A percentile compares a stretch with the other conserved stretches of the same genome.
phyloP scores from a whole-genome alignment of 768 basidiomycete genomes.

The Clavaria fumosa region DNA sequence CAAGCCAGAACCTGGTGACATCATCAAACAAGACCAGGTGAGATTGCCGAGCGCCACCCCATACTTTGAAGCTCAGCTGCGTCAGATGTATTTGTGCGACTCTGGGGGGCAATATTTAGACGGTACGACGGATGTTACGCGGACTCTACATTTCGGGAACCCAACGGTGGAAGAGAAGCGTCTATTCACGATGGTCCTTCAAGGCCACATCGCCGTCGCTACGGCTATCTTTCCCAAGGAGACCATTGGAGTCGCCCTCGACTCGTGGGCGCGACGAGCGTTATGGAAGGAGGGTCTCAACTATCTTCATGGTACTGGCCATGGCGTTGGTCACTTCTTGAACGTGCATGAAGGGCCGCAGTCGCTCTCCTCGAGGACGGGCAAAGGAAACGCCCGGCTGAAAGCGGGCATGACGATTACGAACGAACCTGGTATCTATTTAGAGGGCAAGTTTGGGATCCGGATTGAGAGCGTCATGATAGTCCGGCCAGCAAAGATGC shows the following conservation, averaged over 20 bases:
- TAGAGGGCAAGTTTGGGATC: slow-evolving; percentile 82
- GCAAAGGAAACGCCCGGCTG: slow-evolving; percentile 53
- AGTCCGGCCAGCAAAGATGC: slow-evolving; percentile 54
- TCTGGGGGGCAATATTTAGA: slow-evolving; percentile 81
- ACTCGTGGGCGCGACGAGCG: slow-evolving; percentile 62
- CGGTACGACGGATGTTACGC: slow-evolving; percentile 90
- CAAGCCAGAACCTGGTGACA: slow-evolving; percentile 56
- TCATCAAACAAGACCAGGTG: slow-evolving; percentile 49
- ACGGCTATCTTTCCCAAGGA: slow-evolving; percentile 68
- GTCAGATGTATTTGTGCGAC: slow-evolving; percentile 28
- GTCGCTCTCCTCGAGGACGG: slow-evolving; percentile 15
- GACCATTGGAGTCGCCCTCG: slow-evolving; percentile 45
- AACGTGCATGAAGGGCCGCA: slow-evolving; percentile 88
- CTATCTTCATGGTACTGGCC: slow-evolving; percentile 65
- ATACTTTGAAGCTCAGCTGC: too few species aligned
- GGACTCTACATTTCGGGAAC: slow-evolving; percentile 88
- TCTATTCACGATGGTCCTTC: slow-evolving; percentile 82
- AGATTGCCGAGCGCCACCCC: too few species aligned
- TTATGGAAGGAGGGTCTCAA: slow-evolving; percentile 52
- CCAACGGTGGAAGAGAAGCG: slow-evolving; percentile 73
- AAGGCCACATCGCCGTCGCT: slow-evolving; percentile 87
- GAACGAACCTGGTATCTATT: slow-evolving; percentile 85
- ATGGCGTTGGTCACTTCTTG: slow-evolving; percentile 87
- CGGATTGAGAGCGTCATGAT: slow-evolving; percentile 85
- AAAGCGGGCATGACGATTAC: slow-evolving; percentile 84